Evolutionary conservation across 768 basidiomycete species (phyloP), one percentile per base, ranked within the genome.

Genomic region (Lentinula detonsa): DNA sequence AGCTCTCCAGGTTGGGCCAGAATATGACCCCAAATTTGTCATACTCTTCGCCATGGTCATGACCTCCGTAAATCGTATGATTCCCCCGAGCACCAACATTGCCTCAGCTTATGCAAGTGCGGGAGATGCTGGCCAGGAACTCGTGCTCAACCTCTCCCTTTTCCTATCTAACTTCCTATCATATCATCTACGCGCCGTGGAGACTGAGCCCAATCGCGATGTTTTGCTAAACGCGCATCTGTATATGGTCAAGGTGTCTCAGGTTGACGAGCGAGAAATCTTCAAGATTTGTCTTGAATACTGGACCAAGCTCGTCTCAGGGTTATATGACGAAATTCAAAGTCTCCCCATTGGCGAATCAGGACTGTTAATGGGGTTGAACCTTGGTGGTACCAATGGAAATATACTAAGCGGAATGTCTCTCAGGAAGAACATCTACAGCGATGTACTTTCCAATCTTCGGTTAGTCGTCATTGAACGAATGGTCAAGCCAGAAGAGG

Each of bases 401-500:
- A 81, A 82, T 8, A 83, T 91, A 83, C 75, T 92, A 28, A 85
- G 84, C 63, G 87, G 89, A 53, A 86, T 91, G 78, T 84, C 89
- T 2, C 71, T 95, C 66, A 79, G 97, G 66, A 95, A 98, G 81
- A 93, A 93, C 71, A 91, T 97, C 62, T 99, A 98, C 71, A 87
- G 88, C 63, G 95, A 98, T 65, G 94, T 99, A 10, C 78, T 99
- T 57, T 94, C 91, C 34, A 97, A 99, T 72, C 72, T 99, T 67
- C 84, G 97, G 48, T 74, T 98, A 62, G 96, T 98, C 49, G 94
- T 99, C 69, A 96, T 98, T 66, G 96, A 98, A 75, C 85, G 93
- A 68, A 99, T 99, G 97, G 97, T 98, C 65, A 99, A 98, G 72
- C 97, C 97, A 4, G 97, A 99, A 73, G 97, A 99, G 84, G 96